These are phyloP conservation scores for Debaryomyces hansenii DNA, from an alignment of 805 yeast species.

Conservation along the genomic window DNA sequence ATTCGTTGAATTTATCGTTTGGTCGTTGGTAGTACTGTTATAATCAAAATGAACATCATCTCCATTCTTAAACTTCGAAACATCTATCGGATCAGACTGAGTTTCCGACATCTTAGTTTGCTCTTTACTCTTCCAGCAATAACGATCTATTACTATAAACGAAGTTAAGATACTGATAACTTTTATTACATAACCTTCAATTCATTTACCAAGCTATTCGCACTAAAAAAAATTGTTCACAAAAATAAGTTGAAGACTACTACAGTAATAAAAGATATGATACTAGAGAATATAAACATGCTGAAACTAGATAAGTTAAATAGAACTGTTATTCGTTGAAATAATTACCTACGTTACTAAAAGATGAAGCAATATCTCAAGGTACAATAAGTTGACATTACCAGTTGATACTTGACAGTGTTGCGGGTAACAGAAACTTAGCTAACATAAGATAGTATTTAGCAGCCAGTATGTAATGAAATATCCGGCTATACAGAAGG, in stretches of 20 bases:
- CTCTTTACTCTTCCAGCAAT: background rate
- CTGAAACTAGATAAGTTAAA: too few species aligned
- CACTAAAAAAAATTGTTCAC: background rate
- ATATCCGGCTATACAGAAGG: too few species aligned
- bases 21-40: constrained; percentile 1
- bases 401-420: too few species aligned
- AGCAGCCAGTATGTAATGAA: too few species aligned
- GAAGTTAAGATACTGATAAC: background rate
- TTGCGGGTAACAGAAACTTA: too few species aligned
- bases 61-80: constrained; percentile 27
- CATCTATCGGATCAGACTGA: constrained; percentile 7
- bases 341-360: too few species aligned
- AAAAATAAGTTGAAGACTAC: background rate
- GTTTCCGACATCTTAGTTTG: constrained; percentile 7
- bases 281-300: too few species aligned
- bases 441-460: too few species aligned
- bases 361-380: too few species aligned
- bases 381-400: too few species aligned
- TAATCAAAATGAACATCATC: constrained; percentile 36
- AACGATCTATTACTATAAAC: background rate
- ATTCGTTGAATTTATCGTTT: constrained; percentile 2
- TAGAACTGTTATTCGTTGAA: too few species aligned
- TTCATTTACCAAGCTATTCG: background rate
- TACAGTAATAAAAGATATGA: background rate
- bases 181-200: background rate